Conservation (phyloP, 2,329 filamentous ascomycete genomes). For the Macrophomina phaseolina region DNA sequence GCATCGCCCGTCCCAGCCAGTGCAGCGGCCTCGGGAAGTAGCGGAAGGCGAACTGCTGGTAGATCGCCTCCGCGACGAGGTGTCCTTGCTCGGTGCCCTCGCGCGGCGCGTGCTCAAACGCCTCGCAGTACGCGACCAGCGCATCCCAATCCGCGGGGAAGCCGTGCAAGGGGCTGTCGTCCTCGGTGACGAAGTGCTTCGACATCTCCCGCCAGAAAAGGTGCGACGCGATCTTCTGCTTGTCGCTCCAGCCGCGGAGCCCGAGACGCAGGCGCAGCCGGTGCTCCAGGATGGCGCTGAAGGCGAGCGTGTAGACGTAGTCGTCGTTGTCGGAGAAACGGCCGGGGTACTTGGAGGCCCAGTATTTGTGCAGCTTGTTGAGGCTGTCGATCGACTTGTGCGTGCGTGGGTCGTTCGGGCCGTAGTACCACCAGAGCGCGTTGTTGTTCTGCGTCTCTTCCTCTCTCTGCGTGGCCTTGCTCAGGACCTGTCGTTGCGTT, state of each 20-base stretch:
- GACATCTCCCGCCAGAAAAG: conserved; percentile 2
- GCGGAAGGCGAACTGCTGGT: not conserved
- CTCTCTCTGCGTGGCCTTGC: conserved; percentile 4
- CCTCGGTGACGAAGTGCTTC: not conserved
- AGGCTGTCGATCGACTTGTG: conserved; percentile 4
- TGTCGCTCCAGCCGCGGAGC: not conserved
- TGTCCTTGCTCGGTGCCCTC: conserved; percentile 4
- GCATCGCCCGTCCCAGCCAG: not conserved
- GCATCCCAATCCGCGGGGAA: not conserved
- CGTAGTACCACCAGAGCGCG: conserved; percentile 8
- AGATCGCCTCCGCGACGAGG: conserved; percentile 10
- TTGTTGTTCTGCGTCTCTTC: conserved; percentile 18
- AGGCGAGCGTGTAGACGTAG: conserved; percentile 7
- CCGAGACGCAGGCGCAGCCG: conserved; percentile 1
- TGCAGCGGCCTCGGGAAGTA: not conserved
- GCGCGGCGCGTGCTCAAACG: not conserved
- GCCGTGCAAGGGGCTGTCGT: not conserved
- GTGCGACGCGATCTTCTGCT: conserved; percentile 6
- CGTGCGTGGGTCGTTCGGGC: not conserved
- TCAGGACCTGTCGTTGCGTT: not conserved
- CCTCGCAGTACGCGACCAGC: not conserved
- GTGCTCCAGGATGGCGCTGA: not conserved
- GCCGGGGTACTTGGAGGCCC: conserved; percentile 4
- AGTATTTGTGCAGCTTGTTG: not conserved
- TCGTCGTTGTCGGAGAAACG: conserved; percentile 4